Conservation (phyloP, 2,329 filamentous ascomycete genomes). For the Penicillium concentricum region DNA sequence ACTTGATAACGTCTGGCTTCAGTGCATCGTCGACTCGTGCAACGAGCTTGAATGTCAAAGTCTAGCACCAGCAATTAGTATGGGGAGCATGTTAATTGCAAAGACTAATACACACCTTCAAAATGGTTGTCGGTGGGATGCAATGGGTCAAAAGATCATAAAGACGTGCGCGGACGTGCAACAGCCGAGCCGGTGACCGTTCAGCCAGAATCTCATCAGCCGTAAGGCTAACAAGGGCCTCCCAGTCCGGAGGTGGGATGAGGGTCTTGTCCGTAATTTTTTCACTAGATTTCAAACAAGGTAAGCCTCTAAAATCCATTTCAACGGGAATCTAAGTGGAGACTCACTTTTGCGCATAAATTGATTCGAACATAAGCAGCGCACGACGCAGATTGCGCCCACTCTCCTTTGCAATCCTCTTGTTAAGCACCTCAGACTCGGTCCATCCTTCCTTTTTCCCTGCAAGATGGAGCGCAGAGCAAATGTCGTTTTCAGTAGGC, state of each 20-base stretch:
- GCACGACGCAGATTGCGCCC: constrained; percentile 87
- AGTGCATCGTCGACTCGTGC: constrained; percentile 81
- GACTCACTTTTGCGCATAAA: constrained; percentile 91
- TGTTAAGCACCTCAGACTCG: constrained; percentile 71
- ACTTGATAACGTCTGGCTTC: constrained; percentile 89
- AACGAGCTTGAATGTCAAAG: constrained; percentile 89
- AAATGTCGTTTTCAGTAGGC: constrained; percentile 82
- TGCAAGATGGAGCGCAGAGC: constrained; percentile 65
- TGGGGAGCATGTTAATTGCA: background rate
- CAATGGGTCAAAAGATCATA: constrained; percentile 97
- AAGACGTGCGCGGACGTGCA: constrained; percentile 87
- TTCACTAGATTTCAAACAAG: constrained; percentile 59
- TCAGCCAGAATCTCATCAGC: constrained; percentile 93
- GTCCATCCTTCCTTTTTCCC: constrained; percentile 83
- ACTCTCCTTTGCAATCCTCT: constrained; percentile 84
- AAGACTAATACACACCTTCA: constrained; percentile 59
- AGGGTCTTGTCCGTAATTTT: constrained; percentile 82
- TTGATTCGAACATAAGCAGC: constrained; percentile 93
- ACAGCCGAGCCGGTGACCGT: constrained; percentile 82
- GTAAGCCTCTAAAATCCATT: constrained; percentile 9
- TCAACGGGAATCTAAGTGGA: background rate
- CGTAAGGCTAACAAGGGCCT: constrained; percentile 82
- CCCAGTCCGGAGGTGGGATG: constrained; percentile 96
- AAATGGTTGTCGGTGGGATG: constrained; percentile 88
- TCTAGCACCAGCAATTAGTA: constrained; percentile 43